These are phyloP conservation scores for Codiaeum variegatum DNA, from an alignment of 441 rosid genomes.

Conservation along the genomic window DNA sequence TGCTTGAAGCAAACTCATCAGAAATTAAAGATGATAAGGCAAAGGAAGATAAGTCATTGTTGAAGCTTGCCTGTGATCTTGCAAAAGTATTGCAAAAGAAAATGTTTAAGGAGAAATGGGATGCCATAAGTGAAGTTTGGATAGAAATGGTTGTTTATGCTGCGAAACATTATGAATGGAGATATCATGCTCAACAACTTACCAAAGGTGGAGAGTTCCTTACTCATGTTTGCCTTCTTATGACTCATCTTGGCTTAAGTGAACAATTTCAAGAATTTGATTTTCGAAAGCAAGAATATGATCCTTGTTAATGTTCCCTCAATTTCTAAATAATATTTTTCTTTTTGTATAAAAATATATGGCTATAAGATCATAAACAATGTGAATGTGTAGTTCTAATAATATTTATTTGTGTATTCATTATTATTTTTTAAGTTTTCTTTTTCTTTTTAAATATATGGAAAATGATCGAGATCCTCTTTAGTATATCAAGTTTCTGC, in stretches of 20 bases:
- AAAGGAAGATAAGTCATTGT: not conserved
- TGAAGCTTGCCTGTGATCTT: conserved; percentile 5
- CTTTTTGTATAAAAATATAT: too few species aligned
- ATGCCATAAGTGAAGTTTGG: conserved; percentile 13
- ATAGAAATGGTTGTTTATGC: conserved; percentile 16
- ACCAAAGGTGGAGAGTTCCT: conserved; percentile 28
- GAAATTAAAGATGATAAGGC: not conserved
- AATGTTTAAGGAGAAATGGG: conserved; percentile 1
- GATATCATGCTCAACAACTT: conserved; percentile 5
- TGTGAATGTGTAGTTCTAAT: too few species aligned
- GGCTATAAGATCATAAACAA: too few species aligned
- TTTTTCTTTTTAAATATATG: too few species aligned
- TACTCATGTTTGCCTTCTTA: conserved; percentile 22
- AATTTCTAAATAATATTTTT: too few species aligned
- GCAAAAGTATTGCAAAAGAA: not conserved
- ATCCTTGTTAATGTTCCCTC: too few species aligned
- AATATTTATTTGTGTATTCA: too few species aligned
- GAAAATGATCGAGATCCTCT: too few species aligned
- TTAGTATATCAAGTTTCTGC: too few species aligned
- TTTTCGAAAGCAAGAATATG: not conserved
- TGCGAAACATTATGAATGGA: conserved; percentile 16
- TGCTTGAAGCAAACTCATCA: not conserved
- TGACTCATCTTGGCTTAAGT: conserved; percentile 22
- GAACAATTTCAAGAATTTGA: not conserved
- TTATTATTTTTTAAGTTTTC: too few species aligned